Evolutionary conservation across 78 protist genomes (phyloP).

Genomic region (Dictyostelium firmibasis): DNA sequence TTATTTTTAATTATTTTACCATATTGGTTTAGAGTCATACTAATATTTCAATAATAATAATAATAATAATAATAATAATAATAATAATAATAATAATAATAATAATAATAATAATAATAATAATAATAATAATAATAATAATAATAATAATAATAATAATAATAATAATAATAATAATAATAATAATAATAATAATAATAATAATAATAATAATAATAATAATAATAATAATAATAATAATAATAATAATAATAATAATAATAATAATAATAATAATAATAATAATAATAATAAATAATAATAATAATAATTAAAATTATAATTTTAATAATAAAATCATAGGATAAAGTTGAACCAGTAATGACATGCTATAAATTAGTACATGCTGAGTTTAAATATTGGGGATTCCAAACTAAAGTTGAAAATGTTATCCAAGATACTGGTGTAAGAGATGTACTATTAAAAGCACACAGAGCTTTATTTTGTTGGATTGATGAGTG

Average conservation of each 20-base stretch:
- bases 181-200: too few species aligned
- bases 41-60: neutral
- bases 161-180: too few species aligned
- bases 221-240: too few species aligned
- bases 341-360: slow-evolving; percentile 59
- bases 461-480: slow-evolving; percentile 83
- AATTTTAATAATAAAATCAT: too few species aligned
- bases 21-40: neutral
- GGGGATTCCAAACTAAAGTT: slow-evolving; percentile 88
- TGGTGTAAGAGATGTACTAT: slow-evolving; percentile 63
- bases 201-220: too few species aligned
- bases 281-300: too few species aligned
- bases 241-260: too few species aligned
- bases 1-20: neutral
- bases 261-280: too few species aligned
- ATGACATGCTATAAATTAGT: slow-evolving; percentile 89
- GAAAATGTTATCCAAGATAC: slow-evolving; percentile 81
- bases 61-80: neutral
- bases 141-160: too few species aligned
- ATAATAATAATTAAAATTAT: too few species aligned
- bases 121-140: too few species aligned
- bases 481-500: slow-evolving; percentile 94
- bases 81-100: neutral
- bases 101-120: too few species aligned
- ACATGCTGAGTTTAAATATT: slow-evolving; percentile 82